These are phyloP conservation scores for Batrachochytrium dendrobatidis DNA, from an alignment of 371 early-diverging fungal genomes.

Conservation along the genomic window DNA sequence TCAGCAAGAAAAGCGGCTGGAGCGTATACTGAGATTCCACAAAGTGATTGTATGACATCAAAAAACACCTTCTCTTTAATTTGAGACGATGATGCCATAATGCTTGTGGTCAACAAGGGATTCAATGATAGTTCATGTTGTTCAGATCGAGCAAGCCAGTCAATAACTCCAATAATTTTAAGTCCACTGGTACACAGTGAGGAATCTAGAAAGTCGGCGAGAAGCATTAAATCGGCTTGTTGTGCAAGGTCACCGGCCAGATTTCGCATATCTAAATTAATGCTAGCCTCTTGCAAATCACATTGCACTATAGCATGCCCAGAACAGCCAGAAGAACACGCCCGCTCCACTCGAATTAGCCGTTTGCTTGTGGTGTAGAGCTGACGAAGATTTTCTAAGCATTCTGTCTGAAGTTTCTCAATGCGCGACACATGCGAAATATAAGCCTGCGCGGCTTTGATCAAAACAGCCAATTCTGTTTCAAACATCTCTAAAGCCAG, in stretches of 20 bases:
- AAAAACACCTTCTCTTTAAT: too few species aligned
- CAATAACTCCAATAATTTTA: conserved; percentile 11
- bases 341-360: not conserved
- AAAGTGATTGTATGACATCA: too few species aligned
- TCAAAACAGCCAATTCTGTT: not conserved
- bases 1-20: conserved; percentile 11
- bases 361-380: not conserved
- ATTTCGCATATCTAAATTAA: conserved; percentile 2
- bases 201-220: conserved; percentile 20
- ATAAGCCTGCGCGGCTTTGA: not conserved
- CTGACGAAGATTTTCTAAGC: conserved; percentile 3
- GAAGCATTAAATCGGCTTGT: conserved; percentile 3
- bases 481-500: not conserved
- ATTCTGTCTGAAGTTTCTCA: not conserved
- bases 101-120: too few species aligned
- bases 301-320: conserved; percentile 4
- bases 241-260: conserved; percentile 1
- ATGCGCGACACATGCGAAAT: not conserved
- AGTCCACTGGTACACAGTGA: conserved; percentile 11
- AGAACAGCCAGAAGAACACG: not conserved
- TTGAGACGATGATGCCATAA: too few species aligned
- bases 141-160: conserved; percentile 14
- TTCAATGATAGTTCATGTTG: too few species aligned
- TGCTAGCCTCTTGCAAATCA: conserved; percentile 3
- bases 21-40: too few species aligned